Evolutionary conservation across 441 rosid genomes (phyloP).

Genomic region (Erodium chrysanthum): DNA sequence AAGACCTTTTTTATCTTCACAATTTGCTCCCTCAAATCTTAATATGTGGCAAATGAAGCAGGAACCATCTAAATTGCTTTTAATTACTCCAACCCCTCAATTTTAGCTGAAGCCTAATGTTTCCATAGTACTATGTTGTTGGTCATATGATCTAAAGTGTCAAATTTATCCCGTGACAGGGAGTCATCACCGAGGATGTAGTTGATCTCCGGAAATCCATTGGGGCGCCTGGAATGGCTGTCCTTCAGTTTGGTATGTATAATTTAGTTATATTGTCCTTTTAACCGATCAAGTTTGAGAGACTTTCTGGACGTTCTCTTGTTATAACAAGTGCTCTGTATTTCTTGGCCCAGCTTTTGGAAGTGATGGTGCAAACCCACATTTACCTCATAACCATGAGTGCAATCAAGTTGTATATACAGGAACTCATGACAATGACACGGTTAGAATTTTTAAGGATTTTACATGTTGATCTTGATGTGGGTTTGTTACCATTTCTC

Average conservation of each 20-base stretch:
- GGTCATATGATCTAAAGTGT: not conserved
- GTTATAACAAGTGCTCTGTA: constrained; percentile 7
- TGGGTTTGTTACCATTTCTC: not conserved
- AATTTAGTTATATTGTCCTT: not conserved
- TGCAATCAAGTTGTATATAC: constrained; percentile 83
- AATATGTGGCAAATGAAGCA: not conserved
- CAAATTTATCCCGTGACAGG: constrained; percentile 32
- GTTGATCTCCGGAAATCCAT: constrained; percentile 70
- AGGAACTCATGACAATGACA: constrained; percentile 95
- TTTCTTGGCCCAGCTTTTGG: constrained; percentile 58
- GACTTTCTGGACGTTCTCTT: constrained; percentile 10
- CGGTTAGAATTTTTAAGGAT: constrained; percentile 35
- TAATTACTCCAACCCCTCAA: not conserved
- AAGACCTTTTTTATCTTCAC: not conserved
- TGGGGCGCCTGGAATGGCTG: constrained; percentile 95
- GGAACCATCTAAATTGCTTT: not conserved
- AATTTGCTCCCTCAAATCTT: not conserved
- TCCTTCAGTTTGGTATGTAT: constrained; percentile 81
- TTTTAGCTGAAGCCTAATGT: not conserved
- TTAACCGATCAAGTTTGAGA: not conserved
- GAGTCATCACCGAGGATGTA: constrained; percentile 91
- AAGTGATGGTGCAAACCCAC: constrained; percentile 71
- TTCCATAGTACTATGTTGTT: not conserved
- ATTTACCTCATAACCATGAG: constrained; percentile 90
- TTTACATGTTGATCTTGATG: not conserved